Conservation (phyloP, 1,284 basidiomycete genomes). For the Ceratobasidium sp. region DNA sequence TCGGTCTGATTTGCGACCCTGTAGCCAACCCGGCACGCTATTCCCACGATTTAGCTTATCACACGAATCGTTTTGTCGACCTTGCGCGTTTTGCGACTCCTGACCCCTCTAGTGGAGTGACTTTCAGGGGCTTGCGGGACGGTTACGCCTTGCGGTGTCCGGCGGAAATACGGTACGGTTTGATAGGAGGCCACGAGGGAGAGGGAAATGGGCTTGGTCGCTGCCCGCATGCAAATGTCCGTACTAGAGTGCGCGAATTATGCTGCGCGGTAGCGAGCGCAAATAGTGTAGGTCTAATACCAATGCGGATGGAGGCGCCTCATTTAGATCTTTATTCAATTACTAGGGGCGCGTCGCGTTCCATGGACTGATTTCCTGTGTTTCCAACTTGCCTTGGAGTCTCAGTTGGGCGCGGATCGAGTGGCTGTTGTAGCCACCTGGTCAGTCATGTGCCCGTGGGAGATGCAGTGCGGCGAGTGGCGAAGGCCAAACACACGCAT, state of each 20-base stretch:
- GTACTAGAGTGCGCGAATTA: conserved; percentile 15
- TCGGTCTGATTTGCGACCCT: conserved; percentile 19
- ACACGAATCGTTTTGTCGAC: not conserved
- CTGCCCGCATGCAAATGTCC: not conserved
- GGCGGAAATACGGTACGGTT: not conserved
- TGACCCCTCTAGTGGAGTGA: not conserved
- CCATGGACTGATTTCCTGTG: not conserved
- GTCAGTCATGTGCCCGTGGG: conserved; percentile 10
- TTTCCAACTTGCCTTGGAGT: not conserved
- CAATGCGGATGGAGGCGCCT: not conserved
- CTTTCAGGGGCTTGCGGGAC: too few relatives aligned
- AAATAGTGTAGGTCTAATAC: conserved; percentile 17
- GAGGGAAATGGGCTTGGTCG: not conserved
- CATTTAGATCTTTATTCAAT: not conserved
- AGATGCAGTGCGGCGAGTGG: not conserved
- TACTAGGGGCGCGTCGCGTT: not conserved
- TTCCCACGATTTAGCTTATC: conserved; percentile 23
- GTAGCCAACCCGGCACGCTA: conserved; percentile 28
- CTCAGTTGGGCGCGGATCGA: not conserved
- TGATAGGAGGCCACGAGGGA: conserved; percentile 14
- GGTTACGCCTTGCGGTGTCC: not conserved
- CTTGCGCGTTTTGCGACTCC: not conserved
- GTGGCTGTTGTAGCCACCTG: conserved; percentile 15
- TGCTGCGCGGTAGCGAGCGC: not conserved
- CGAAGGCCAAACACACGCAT: conserved; percentile 24